These are phyloP conservation scores for Arabidopsis thaliana DNA, from an alignment of 345 rosid genomes.

Conservation along the genomic window TAIR10.1 NC_003076.8:25695501-25696000, in stretches of 20 bases:
- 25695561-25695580: background rate
- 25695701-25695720: conserved; percentile 15
- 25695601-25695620: background rate
- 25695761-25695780: conserved; percentile 16
- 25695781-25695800: conserved; percentile 13
- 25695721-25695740: background rate
- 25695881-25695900: conserved; percentile 50
- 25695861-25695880: conserved; percentile 61
- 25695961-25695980: conserved; percentile 33
- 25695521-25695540: background rate
- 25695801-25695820: conserved; percentile 3
- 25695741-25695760: conserved; percentile 27
- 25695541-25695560: conserved; percentile 2
- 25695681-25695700: conserved; percentile 4
- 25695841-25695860: conserved; percentile 50
- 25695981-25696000: conserved; percentile 42
- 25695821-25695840: conserved; percentile 40
- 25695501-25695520: too few relatives aligned
- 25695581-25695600: too few relatives aligned
- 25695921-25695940: conserved; percentile 53
- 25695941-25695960: conserved; percentile 35
- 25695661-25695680: conserved; percentile 38
- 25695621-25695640: background rate
- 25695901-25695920: conserved; percentile 49
- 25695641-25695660: conserved; percentile 37